Conservation (phyloP, 495 filamentous ascomycete species). For the Tuber magnatum region DNA sequence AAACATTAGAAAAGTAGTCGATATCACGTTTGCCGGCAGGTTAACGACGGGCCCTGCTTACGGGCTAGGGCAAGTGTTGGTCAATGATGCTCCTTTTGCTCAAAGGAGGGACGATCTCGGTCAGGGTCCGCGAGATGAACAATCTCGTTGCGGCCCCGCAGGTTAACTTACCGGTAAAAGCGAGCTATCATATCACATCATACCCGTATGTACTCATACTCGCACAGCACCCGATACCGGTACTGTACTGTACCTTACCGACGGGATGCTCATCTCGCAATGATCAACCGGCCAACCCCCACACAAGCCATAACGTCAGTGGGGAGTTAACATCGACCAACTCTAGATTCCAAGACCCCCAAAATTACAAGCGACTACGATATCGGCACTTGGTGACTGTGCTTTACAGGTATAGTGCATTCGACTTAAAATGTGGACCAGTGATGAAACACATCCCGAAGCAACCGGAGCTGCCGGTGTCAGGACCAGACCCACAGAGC, state of each 20-base stretch:
- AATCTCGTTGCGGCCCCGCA: not conserved
- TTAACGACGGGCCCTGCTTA: not conserved
- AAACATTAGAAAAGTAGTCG: not conserved
- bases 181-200: no score
- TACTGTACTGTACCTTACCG: not conserved
- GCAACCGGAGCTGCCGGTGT: no score
- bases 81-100: not conserved
- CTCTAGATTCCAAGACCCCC: not conserved
- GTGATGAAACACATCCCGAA: no score
- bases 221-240: no score
- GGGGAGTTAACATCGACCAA: not conserved
- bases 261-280: no score
- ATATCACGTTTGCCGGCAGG: not conserved
- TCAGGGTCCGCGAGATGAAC: not conserved
- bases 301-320: not conserved
- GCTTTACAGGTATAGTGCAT: no score
- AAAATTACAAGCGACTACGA: not conserved
- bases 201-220: no score
- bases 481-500: no score
- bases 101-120: not conserved
- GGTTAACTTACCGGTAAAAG: no score
- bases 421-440: no score
- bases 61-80: not conserved
- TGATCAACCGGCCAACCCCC: not conserved
- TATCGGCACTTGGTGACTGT: no score